Percentiles rank a stretch among this genome's conserved stretches.
Evolutionary conservation across 306 rosid species (phyloP).

Genomic region (Vigna mungo): DNA sequence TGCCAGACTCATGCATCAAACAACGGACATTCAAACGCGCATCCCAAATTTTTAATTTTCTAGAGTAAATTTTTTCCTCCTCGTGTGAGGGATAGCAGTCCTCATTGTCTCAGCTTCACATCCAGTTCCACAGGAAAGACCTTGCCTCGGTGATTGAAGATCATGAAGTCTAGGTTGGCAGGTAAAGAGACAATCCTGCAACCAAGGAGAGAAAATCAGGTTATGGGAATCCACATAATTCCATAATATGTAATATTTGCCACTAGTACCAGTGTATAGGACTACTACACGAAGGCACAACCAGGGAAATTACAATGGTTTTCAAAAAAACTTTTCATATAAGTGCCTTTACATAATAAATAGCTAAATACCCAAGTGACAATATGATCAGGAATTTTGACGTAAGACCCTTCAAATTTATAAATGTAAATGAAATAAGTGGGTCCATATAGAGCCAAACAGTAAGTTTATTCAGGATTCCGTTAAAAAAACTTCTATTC

Average conservation of each 20-base stretch:
- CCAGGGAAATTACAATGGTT: slow-evolving; percentile 19
- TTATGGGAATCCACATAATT: background rate
- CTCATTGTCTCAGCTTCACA: slow-evolving; percentile 73
- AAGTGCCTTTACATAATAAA: background rate
- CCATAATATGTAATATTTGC: background rate
- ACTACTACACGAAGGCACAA: background rate
- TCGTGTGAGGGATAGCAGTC: slow-evolving; percentile 1
- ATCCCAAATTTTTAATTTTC: slow-evolving; percentile 7
- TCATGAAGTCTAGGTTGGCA: slow-evolving; percentile 79
- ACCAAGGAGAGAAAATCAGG: slow-evolving; percentile 40
- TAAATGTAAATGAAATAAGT: background rate
- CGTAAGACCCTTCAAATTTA: background rate
- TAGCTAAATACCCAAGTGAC: background rate
- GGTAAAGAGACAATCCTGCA: slow-evolving; percentile 84
- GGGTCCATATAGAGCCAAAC: background rate
- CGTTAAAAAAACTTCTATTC: background rate
- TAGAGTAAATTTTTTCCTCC: slow-evolving; percentile 20
- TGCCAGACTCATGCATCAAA: slow-evolving; percentile 36
- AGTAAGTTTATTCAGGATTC: background rate
- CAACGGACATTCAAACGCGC: slow-evolving; percentile 30
- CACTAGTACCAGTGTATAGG: background rate
- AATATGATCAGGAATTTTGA: background rate
- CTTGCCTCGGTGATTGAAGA: slow-evolving; percentile 86
- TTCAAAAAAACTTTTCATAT: slow-evolving; percentile 12
- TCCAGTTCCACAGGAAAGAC: slow-evolving; percentile 61